Base-by-base conservation (phyloP, 176 grass and related monocot genomes). In the Avena insularis region DNA sequence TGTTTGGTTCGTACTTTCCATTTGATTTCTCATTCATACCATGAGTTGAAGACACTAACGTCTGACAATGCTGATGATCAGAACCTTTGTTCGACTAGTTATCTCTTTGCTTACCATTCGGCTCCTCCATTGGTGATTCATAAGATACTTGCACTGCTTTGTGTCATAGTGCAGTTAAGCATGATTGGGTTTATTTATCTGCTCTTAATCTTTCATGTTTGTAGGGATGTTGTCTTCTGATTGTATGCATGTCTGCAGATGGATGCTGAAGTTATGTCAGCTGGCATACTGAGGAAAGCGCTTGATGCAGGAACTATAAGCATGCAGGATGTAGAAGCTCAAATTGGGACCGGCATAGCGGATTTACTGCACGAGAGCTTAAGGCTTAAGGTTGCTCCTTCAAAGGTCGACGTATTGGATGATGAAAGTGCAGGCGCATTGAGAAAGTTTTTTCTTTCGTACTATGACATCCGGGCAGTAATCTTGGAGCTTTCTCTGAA, bases 261-360 rank as follows among this genome's bases (percentile, higher is more conserved):
- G 96, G 96, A 98, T 77, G 93, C 93, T 17, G 96, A 98, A 92
- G 90, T 98, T 62, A 98, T 98, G 91, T 98, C 96, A 11, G 92
- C 96, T 0, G 92, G 93, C 56, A 84, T 98, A 92, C 82, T 98
- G 46, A 91, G 93, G 79, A 90, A 98, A 91, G 91, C 92, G 54
- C 77, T 98, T 72, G 90, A 95, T 85, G 79, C 88, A 49, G 93
- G 93, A 71, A 83, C 89, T 19, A 77, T 98, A 91, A 92, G 81
- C 77, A 91, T 94, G 75, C 81, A 83, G 54, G 96, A 98, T 77
- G 88, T 98, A 48, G 92, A 92, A 80, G 73, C 77, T 78, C 87
- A 91, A 83, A 92, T 95, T 70, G 93, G 93, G 60, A 55, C 80
- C 15, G 86, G 93, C 27, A 90, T 81, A 53, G 79, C 92, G 55